These are phyloP conservation scores for Tieghemiomyces parasiticus DNA, from an alignment of 192 early-diverging fungal genomes.

Conservation along the genomic window DNA sequence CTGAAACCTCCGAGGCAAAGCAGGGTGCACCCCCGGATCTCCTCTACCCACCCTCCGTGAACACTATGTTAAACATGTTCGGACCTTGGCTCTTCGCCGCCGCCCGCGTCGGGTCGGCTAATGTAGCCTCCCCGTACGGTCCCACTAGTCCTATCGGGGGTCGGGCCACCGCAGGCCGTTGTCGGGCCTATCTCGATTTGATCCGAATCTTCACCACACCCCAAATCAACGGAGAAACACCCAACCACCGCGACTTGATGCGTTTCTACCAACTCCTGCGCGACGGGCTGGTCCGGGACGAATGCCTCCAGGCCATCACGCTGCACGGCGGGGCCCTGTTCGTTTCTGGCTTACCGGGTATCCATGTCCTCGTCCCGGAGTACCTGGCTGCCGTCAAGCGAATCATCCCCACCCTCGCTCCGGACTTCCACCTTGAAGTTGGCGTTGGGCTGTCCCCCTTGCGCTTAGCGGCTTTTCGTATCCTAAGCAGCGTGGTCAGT, in stretches of 20 bases:
- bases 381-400: constrained; percentile 51
- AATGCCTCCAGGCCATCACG: constrained; percentile 51
- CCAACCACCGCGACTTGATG: constrained; percentile 38
- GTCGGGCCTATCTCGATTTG: neutral
- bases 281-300: constrained; percentile 41
- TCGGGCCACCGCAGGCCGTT: too few species aligned
- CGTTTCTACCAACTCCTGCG: constrained; percentile 51
- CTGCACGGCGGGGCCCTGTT: constrained; percentile 44
- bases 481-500: neutral
- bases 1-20: constrained; percentile 10
- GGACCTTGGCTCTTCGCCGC: constrained; percentile 67
- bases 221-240: constrained; percentile 15
- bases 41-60: constrained; percentile 40
- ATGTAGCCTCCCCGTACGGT: neutral
- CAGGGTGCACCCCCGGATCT: constrained; percentile 5
- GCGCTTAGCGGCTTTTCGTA: neutral
- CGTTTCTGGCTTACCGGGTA: constrained; percentile 47
- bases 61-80: constrained; percentile 71
- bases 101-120: constrained; percentile 19
- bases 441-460: neutral
- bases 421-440: constrained; percentile 15
- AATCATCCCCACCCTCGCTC: constrained; percentile 32
- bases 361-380: constrained; percentile 55
- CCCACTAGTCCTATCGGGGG: too few species aligned
- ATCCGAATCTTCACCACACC: constrained; percentile 1